Conservation (phyloP, 2,329 filamentous ascomycete genomes). For the Hymenoscyphus repandus region DNA sequence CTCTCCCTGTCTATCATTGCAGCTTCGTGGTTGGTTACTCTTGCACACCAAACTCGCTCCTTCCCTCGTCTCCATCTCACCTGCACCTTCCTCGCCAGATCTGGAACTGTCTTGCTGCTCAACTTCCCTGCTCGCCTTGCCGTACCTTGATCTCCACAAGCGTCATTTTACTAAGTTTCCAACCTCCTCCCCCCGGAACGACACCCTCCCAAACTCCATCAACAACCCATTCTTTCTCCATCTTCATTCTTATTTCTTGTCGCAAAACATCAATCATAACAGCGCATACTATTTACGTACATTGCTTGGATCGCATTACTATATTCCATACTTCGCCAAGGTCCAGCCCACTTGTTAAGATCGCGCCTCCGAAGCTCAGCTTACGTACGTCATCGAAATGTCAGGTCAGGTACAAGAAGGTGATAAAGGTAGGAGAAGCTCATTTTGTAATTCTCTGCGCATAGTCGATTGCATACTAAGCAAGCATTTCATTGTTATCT, state of each 20-base stretch:
- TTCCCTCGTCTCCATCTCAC: no score
- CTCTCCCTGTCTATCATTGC: neutral
- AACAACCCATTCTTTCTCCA: slow-evolving; percentile 10
- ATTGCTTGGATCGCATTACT: slow-evolving; percentile 14
- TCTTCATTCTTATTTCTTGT: slow-evolving; percentile 11
- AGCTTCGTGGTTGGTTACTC: no score
- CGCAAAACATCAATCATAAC: slow-evolving; percentile 23
- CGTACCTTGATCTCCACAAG: slow-evolving; percentile 11
- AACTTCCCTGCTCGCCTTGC: neutral
- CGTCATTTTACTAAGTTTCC: slow-evolving; percentile 6
- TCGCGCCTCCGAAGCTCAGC: neutral
- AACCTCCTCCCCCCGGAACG: slow-evolving; percentile 5
- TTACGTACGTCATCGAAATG: slow-evolving; percentile 31
- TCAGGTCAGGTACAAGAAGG: slow-evolving; percentile 44
- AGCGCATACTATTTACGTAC: slow-evolving; percentile 11
- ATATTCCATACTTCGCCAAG: neutral
- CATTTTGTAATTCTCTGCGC: neutral
- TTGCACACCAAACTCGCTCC: no score
- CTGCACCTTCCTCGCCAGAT: neutral
- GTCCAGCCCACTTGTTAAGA: slow-evolving; percentile 1
- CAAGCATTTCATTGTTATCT: no score
- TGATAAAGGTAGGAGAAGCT: slow-evolving; percentile 39
- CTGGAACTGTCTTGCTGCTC: neutral
- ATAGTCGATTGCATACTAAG: no score
- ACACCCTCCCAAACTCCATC: slow-evolving; percentile 8